These are phyloP conservation scores for Hypomontagnella submonticulosa DNA, from an alignment of 495 filamentous ascomycete genomes.

Conservation along the genomic window DNA sequence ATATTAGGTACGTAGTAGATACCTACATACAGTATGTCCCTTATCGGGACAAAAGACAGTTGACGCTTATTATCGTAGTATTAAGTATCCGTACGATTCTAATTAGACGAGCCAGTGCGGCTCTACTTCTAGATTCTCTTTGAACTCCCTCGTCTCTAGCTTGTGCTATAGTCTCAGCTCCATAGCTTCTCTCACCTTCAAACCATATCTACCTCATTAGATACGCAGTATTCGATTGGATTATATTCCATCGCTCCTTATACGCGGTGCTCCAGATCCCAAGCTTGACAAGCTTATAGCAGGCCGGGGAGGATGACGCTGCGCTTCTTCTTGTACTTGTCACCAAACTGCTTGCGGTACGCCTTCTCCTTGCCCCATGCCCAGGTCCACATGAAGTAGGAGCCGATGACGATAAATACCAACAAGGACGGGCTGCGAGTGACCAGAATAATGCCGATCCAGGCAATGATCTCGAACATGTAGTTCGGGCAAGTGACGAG, in stretches of 20 bases:
- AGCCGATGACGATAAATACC: slow-evolving; percentile 75
- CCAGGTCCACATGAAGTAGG: slow-evolving; percentile 83
- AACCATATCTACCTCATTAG: background rate
- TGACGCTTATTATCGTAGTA: slow-evolving; percentile 12
- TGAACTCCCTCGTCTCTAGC: background rate
- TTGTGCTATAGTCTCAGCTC: background rate
- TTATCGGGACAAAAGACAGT: slow-evolving; percentile 2
- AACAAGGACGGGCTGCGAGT: slow-evolving; percentile 78
- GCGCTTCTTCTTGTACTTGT: slow-evolving; percentile 90
- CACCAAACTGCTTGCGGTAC: slow-evolving; percentile 88
- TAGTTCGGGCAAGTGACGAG: slow-evolving; percentile 97
- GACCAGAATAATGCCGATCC: slow-evolving; percentile 82
- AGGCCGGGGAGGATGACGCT: slow-evolving; percentile 79
- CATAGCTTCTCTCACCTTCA: background rate
- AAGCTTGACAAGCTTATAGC: slow-evolving; percentile 45
- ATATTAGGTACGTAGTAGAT: background rate
- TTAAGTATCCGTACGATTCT: slow-evolving; percentile 14
- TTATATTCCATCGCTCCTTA: slow-evolving; percentile 3
- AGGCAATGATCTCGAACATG: slow-evolving; percentile 88
- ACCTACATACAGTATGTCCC: no score
- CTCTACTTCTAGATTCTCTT: slow-evolving; percentile 5
- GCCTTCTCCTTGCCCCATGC: slow-evolving; percentile 91
- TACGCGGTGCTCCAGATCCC: background rate
- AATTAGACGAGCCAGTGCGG: no score
- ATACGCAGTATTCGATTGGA: no score